Evolutionary conservation across 495 filamentous ascomycete species (phyloP).

Genomic region (Antarctomyces pellizariae): DNA sequence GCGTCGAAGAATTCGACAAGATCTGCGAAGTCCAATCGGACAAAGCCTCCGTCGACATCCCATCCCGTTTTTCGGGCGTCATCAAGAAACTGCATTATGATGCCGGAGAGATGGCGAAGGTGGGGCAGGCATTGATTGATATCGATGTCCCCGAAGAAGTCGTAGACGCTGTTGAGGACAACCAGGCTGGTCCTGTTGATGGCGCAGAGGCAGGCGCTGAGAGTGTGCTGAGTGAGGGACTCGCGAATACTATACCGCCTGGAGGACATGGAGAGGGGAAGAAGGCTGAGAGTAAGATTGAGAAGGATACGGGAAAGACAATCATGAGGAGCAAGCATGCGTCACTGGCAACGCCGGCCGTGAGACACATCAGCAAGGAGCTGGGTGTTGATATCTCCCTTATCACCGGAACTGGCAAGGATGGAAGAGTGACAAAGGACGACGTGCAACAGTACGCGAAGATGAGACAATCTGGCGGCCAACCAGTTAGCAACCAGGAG

Average conservation of each 20-base stretch:
- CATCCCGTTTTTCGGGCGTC: slow-evolving; percentile 78
- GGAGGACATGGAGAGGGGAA: too few relatives aligned
- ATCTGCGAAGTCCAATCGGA: slow-evolving; percentile 96
- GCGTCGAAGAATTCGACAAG: slow-evolving; percentile 93
- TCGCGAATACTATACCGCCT: too few relatives aligned
- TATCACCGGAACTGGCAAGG: slow-evolving; percentile 67
- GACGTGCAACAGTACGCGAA: slow-evolving; percentile 59
- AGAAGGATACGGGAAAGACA: background rate
- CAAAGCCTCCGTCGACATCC: slow-evolving; percentile 98
- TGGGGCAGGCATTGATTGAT: slow-evolving; percentile 65
- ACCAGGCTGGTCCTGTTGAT: background rate
- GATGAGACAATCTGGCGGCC: slow-evolving; percentile 14
- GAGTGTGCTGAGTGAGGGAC: too few relatives aligned
- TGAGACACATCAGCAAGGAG: slow-evolving; percentile 66
- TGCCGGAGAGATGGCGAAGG: slow-evolving; percentile 84
- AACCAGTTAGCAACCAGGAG: slow-evolving; percentile 1
- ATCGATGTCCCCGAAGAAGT: slow-evolving; percentile 42
- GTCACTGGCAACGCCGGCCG: slow-evolving; percentile 72
- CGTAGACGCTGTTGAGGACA: slow-evolving; percentile 1
- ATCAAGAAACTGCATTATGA: slow-evolving; percentile 95
- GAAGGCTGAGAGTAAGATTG: too few relatives aligned
- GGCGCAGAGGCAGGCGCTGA: background rate
- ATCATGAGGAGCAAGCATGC: slow-evolving; percentile 28
- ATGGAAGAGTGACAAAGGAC: slow-evolving; percentile 80
- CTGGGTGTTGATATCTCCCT: slow-evolving; percentile 51